These are phyloP conservation scores for Triglochin maritima DNA, from an alignment of 106 monocot genomes.

Conservation along the genomic window DNA sequence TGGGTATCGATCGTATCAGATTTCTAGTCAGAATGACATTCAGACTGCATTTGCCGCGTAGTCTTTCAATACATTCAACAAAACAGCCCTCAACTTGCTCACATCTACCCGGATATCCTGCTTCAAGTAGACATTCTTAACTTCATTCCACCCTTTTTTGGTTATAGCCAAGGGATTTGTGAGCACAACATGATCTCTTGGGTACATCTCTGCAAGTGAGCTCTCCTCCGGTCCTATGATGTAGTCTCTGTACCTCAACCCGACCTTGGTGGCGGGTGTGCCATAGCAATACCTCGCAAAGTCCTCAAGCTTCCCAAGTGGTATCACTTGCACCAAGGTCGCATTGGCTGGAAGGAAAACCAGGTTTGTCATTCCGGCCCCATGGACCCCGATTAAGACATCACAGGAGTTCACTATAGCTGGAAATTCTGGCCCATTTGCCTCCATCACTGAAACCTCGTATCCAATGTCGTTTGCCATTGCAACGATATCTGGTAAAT, in stretches of 20 bases:
- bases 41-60: too few species aligned
- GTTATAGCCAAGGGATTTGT: conserved; percentile 16
- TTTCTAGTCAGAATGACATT: too few species aligned
- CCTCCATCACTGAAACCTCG: conserved; percentile 34
- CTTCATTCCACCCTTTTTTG: conserved; percentile 14
- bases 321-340: conserved; percentile 31
- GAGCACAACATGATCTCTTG: conserved; percentile 18
- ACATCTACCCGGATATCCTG: conserved; percentile 16
- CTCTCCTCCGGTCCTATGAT: conserved; percentile 23
- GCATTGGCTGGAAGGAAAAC: conserved; percentile 48
- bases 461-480: conserved; percentile 33
- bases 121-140: conserved; percentile 10
- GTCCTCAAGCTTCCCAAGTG: conserved; percentile 33
- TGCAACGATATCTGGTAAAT: conserved; percentile 21
- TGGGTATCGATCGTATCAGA: too few species aligned
- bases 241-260: conserved; percentile 20
- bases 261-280: conserved; percentile 10
- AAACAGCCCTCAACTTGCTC: conserved; percentile 1
- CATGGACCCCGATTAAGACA: conserved; percentile 69
- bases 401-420: conserved; percentile 64
- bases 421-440: conserved; percentile 27
- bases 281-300: conserved; percentile 21
- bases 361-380: conserved; percentile 66
- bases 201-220: conserved; percentile 13
- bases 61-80: not conserved